Evolutionary conservation across 495 filamentous ascomycete species (phyloP).

Genomic region (Xylaria grammica): DNA sequence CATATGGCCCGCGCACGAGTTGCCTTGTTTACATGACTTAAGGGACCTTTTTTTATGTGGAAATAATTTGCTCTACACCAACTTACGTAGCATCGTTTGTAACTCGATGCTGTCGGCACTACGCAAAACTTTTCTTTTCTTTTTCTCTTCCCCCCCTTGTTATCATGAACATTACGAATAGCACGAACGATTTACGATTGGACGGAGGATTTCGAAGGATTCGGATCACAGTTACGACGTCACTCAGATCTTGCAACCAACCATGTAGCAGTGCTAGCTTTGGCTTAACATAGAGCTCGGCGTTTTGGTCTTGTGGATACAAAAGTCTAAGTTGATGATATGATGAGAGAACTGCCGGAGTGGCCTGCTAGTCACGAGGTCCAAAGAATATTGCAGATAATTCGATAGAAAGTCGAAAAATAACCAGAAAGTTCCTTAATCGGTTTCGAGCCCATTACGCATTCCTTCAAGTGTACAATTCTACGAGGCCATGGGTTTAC

Average conservation of each 20-base stretch:
- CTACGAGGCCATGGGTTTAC: background rate
- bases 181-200: slow-evolving; percentile 37
- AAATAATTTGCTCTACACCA: slow-evolving; percentile 25
- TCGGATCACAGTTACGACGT: slow-evolving; percentile 39
- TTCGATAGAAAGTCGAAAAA: slow-evolving; percentile 28
- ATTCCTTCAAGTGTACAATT: background rate
- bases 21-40: slow-evolving; percentile 16
- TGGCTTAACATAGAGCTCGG: slow-evolving; percentile 36
- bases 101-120: slow-evolving; percentile 10
- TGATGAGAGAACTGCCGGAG: slow-evolving; percentile 25
- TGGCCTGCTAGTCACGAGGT: slow-evolving; percentile 16
- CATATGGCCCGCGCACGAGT: slow-evolving; percentile 17
- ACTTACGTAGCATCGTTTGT: slow-evolving; percentile 10
- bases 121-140: slow-evolving; percentile 15
- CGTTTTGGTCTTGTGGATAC: slow-evolving; percentile 34
- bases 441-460: background rate
- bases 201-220: slow-evolving; percentile 23
- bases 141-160: slow-evolving; percentile 29
- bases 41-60: slow-evolving; percentile 24
- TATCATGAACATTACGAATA: slow-evolving; percentile 35
- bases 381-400: slow-evolving; percentile 23
- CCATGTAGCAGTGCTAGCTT: slow-evolving; percentile 19
- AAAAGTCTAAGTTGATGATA: slow-evolving; percentile 32
- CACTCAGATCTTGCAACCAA: slow-evolving; percentile 23
- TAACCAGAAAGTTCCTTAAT: background rate